Evolutionary conservation across 805 yeast genomes (phyloP), one percentile per base, ranked within the genome.

Genomic region (Wickerhamiella kurtzmanii): DNA sequence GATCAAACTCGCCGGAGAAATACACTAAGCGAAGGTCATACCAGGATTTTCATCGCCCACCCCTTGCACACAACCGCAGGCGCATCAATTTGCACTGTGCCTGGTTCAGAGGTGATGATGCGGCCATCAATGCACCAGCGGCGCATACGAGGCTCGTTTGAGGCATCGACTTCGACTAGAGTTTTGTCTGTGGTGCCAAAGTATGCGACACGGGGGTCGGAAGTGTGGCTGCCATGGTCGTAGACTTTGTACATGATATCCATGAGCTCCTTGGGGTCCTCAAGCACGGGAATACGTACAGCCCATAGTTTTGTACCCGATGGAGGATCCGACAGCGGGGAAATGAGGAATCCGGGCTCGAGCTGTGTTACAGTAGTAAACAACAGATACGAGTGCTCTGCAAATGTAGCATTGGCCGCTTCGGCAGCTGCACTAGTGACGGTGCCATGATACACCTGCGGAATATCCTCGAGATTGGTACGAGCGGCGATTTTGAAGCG

Each of bases 401-500:
- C 72, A 1, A 53, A 56, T 2, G 50, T 44, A 4, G 44, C 43
- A 9, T 16, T 40, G 35, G 50, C 37, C 5, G 43, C 41, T 15
- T 48, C 50, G 15, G 51, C 43, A 9, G 44, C 48, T 22, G 40
- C 44, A 5, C 28, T 41, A 1, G 41, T 16, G 17, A 67, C 54
- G 2, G 48, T 44, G 19, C 82, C 86, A 8, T 63, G 56, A 59
- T 79, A 82, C 17, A 53, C 56, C 41, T 78, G 87, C 43, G 72
- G 71, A 16, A 65, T 52, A 3, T 64, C 56, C 3, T 65, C 58
- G 19, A 84, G 59, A 35, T 82, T 74, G 9, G 66, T 56, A 22
- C 60, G 58, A 0, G 87, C 94, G 0, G 95, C 95, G 35, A 76
- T 62, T 49, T 71, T 65, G 62, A 88, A 88, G 46, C 95, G 64